Conservation (phyloP, 495 filamentous ascomycete species). For the Neurospora sp. region DNA sequence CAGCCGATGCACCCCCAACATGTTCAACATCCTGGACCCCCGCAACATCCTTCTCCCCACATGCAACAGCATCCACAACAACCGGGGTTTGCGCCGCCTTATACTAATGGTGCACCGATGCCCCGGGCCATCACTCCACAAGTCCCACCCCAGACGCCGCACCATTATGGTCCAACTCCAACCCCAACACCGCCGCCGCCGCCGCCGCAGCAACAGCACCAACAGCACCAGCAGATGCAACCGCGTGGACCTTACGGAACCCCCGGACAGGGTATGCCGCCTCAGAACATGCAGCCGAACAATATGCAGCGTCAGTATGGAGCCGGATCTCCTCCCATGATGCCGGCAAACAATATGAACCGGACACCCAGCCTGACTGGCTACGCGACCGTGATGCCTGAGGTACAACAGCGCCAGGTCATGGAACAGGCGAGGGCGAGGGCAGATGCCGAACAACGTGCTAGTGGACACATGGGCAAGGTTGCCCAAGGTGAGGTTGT, state of each 20-base stretch:
- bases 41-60: slow-evolving; percentile 17
- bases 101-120: slow-evolving; percentile 25
- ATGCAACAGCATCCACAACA: slow-evolving; percentile 11
- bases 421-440: slow-evolving; percentile 38
- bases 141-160: slow-evolving; percentile 12
- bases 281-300: slow-evolving; percentile 11
- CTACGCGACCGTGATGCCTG: slow-evolving; percentile 27
- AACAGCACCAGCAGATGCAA: slow-evolving; percentile 21
- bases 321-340: slow-evolving; percentile 10
- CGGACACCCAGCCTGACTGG: slow-evolving; percentile 19
- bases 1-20: slow-evolving; percentile 17
- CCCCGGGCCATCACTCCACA: slow-evolving; percentile 26
- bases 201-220: slow-evolving; percentile 17
- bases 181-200: slow-evolving; percentile 22
- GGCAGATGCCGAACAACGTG: slow-evolving; percentile 30
- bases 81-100: slow-evolving; percentile 15
- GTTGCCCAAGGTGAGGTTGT: slow-evolving; percentile 21
- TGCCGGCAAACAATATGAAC: slow-evolving; percentile 17
- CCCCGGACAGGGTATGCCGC: slow-evolving; percentile 17
- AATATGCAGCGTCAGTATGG: slow-evolving; percentile 16
- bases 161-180: slow-evolving; percentile 21
- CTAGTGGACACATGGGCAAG: slow-evolving; percentile 25
- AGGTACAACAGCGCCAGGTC: slow-evolving; percentile 25
- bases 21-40: slow-evolving; percentile 17
- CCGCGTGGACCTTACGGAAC: slow-evolving; percentile 15